Conservation (phyloP, 345 rosid species). For the Gossypium thurberi region DNA sequence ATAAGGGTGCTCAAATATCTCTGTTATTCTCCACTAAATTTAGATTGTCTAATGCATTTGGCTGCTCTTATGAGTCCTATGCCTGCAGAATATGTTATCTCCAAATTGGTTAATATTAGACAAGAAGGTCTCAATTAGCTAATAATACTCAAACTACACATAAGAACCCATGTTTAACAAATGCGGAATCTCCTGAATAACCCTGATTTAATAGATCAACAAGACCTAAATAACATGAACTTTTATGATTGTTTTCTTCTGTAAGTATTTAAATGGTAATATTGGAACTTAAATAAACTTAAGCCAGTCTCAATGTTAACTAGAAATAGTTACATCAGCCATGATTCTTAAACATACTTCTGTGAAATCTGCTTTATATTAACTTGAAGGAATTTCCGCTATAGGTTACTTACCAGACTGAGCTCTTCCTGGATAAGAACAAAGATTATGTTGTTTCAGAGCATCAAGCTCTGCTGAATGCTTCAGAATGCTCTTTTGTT, state of each 20-base stretch:
- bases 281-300: not conserved
- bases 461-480: slow-evolving; percentile 75
- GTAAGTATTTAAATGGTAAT: not conserved
- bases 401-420: slow-evolving; percentile 97
- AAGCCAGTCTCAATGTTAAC: not conserved
- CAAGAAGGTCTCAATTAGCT: not conserved
- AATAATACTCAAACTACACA: not conserved
- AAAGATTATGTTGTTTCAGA: slow-evolving; percentile 94
- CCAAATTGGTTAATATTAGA: not conserved
- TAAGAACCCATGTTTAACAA: not conserved
- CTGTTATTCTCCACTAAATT: not conserved
- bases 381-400: slow-evolving; percentile 7
- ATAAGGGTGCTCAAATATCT: not conserved
- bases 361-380: slow-evolving; percentile 6
- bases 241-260: not conserved
- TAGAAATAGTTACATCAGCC: not conserved
- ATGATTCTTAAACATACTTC: slow-evolving; percentile 2
- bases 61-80: not conserved
- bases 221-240: not conserved
- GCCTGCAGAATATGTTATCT: not conserved
- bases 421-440: slow-evolving; percentile 85
- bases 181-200: not conserved
- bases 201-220: not conserved
- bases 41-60: not conserved
- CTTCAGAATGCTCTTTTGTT: slow-evolving; percentile 77